Evolutionary conservation across 495 filamentous ascomycete genomes (phyloP).

Genomic region (Aspergillus mulundensis): DNA sequence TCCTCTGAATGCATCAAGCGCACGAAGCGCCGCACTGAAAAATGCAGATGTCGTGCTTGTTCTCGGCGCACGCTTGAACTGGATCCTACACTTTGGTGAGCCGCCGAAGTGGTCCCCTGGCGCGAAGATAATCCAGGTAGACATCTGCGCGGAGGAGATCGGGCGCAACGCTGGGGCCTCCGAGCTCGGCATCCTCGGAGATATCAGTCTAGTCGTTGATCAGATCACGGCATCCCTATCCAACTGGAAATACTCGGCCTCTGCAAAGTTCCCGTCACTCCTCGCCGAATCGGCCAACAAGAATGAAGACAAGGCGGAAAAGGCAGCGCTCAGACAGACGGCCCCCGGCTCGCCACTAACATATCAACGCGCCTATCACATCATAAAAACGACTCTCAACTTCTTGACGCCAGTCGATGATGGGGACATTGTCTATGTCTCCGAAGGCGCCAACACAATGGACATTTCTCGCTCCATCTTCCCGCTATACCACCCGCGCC

Average conservation of each 20-base stretch:
- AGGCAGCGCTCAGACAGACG: slow-evolving; percentile 32
- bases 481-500: slow-evolving; percentile 53
- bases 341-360: slow-evolving; percentile 43
- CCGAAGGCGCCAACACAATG: slow-evolving; percentile 67
- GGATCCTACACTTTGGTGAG: slow-evolving; percentile 62
- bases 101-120: slow-evolving; percentile 52
- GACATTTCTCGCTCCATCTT: slow-evolving; percentile 62
- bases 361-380: slow-evolving; percentile 51
- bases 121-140: slow-evolving; percentile 57
- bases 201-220: slow-evolving; percentile 48
- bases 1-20: slow-evolving; percentile 51
- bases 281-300: slow-evolving; percentile 37
- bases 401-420: slow-evolving; percentile 35
- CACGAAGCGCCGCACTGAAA: slow-evolving; percentile 54
- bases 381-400: slow-evolving; percentile 48
- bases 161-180: slow-evolving; percentile 46
- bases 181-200: slow-evolving; percentile 48
- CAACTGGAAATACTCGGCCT: slow-evolving; percentile 44
- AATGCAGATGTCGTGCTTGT: slow-evolving; percentile 57
- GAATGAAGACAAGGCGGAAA: slow-evolving; percentile 44
- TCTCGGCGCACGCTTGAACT: slow-evolving; percentile 59
- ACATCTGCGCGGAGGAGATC: slow-evolving; percentile 55
- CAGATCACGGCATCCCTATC: slow-evolving; percentile 42
- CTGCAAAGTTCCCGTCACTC: slow-evolving; percentile 30
- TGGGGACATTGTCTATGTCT: slow-evolving; percentile 57